These are phyloP conservation scores for Stentor roeselii DNA, from an alignment of 73 alveolate species.

Conservation along the genomic window DNA sequence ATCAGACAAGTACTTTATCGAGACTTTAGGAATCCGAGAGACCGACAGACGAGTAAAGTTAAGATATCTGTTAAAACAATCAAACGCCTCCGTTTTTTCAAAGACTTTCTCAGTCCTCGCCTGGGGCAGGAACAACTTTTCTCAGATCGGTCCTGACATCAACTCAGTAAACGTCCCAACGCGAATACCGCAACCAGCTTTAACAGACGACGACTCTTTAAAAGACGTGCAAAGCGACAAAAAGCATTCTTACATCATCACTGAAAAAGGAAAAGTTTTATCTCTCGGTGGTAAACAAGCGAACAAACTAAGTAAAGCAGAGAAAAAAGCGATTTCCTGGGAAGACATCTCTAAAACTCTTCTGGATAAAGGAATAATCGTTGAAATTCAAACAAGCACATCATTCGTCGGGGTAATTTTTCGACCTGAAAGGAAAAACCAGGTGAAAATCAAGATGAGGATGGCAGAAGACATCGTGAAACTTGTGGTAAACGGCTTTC, in stretches of 20 bases:
- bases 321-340: neutral
- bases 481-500: neutral
- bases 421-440: neutral
- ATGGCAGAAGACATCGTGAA: neutral
- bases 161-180: neutral
- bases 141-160: neutral
- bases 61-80: neutral
- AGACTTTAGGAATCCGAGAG: constrained; percentile 21
- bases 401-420: neutral
- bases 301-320: neutral
- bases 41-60: neutral
- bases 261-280: neutral
- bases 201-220: neutral
- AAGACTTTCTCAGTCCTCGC: neutral
- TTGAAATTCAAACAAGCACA: neutral
- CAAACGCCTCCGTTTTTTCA: neutral
- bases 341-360: neutral
- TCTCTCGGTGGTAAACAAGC: neutral
- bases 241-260: neutral
- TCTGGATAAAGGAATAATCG: neutral
- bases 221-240: neutral
- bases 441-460: neutral
- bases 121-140: constrained; percentile 15
- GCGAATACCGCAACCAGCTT: neutral
- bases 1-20: neutral